phyloP scores from a whole-genome alignment of 2,329 filamentous ascomycete genomes.

The Beauveria pseudobassiana region DNA sequence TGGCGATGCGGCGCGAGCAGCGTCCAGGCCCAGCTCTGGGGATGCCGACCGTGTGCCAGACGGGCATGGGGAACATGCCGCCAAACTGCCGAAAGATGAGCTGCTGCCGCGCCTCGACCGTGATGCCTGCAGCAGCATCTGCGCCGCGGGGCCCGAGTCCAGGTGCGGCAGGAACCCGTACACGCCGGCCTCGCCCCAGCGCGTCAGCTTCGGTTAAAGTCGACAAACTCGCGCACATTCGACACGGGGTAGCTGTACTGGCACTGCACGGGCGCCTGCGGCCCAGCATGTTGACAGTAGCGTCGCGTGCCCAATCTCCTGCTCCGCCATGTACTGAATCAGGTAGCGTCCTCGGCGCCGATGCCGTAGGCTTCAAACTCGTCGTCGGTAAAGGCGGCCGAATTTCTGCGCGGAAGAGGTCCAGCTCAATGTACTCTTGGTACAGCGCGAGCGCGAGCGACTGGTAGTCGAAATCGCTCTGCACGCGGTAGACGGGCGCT shows the following conservation, averaged over 20 bases:
- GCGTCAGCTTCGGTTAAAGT: constrained; percentile 80
- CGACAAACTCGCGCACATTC: constrained; percentile 68
- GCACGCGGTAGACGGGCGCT: constrained; percentile 62
- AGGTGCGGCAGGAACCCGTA: constrained; percentile 76
- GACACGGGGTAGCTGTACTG: constrained; percentile 74
- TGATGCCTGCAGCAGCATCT: constrained; percentile 67
- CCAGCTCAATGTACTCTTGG: constrained; percentile 79
- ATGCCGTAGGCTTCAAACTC: constrained; percentile 66
- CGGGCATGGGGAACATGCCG: constrained; percentile 73
- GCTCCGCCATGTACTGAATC: constrained; percentile 68
- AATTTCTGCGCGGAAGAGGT: constrained; percentile 77
- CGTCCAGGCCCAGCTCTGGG: constrained; percentile 81
- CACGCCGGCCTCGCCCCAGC: constrained; percentile 53
- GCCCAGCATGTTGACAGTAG: constrained; percentile 72
- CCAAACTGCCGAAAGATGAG: constrained; percentile 78
- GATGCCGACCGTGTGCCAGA: constrained; percentile 73
- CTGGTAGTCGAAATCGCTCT: constrained; percentile 78
- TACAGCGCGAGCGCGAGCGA: constrained; percentile 69
- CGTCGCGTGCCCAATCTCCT: constrained; percentile 72
- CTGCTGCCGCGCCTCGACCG: constrained; percentile 75
- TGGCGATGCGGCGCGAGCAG: constrained; percentile 72
- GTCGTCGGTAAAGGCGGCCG: constrained; percentile 55
- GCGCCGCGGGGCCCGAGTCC: constrained; percentile 65
- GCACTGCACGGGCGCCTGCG: constrained; percentile 63
- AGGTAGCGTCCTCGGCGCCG: constrained; percentile 61